Conservation (phyloP, 1,284 basidiomycete genomes). For the Austropuccinia psidii region DNA sequence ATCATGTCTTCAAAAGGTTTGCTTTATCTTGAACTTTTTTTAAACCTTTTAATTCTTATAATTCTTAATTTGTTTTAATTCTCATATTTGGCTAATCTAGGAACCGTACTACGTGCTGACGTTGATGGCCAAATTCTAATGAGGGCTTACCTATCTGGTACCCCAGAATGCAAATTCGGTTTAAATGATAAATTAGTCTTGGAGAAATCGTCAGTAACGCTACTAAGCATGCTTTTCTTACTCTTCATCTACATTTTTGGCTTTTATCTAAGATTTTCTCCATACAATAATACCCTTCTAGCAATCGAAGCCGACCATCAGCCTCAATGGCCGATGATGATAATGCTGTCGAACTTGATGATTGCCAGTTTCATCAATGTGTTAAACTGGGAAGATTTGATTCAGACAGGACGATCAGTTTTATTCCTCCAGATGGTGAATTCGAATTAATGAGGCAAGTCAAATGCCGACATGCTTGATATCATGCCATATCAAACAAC, state of each 20-base stretch:
- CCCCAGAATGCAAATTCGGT: slow-evolving; percentile 96
- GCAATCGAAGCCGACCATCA: slow-evolving; percentile 53
- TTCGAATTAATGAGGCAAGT: slow-evolving; percentile 91
- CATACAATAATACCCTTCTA: slow-evolving; percentile 30
- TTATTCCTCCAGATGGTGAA: slow-evolving; percentile 96
- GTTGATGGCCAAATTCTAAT: slow-evolving; percentile 97
- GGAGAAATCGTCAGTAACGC: slow-evolving; percentile 59
- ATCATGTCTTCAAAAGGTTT: slow-evolving; percentile 91
- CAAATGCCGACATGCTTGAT: slow-evolving; percentile 32
- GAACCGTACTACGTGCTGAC: slow-evolving; percentile 85
- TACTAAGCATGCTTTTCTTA: too few species aligned
- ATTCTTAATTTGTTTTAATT: neutral
- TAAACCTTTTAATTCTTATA: neutral
- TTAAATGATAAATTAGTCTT: slow-evolving; percentile 96
- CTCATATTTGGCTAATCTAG: slow-evolving; percentile 50
- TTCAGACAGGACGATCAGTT: slow-evolving; percentile 82
- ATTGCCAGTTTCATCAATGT: slow-evolving; percentile 98
- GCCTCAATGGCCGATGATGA: slow-evolving; percentile 39
- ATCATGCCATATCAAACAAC: neutral
- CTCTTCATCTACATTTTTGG: neutral
- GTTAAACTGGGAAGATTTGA: slow-evolving; percentile 92
- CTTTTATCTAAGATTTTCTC: neutral
- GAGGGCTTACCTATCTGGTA: slow-evolving; percentile 92
- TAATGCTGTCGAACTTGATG: slow-evolving; percentile 79
- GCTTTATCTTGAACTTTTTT: slow-evolving; percentile 38